These are phyloP conservation scores for Dactylonectria macrodidyma DNA, from an alignment of 2,329 filamentous ascomycete genomes.

Conservation along the genomic window DNA sequence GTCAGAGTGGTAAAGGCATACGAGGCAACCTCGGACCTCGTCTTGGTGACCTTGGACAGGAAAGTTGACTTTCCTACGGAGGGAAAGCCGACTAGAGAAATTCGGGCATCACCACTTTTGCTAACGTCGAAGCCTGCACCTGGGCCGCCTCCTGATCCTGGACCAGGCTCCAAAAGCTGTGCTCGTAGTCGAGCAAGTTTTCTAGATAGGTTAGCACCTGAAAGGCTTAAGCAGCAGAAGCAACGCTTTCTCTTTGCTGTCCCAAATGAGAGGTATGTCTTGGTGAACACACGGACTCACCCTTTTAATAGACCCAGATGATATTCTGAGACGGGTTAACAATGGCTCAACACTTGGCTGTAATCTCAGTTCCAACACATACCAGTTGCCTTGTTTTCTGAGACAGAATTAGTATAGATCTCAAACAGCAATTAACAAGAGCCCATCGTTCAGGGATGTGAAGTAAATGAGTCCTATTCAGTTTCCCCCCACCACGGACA, in stretches of 20 bases:
- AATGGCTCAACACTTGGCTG: conserved; percentile 7
- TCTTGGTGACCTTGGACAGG: conserved; percentile 98
- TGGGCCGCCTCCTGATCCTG: conserved; percentile 82
- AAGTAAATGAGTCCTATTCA: conserved; percentile 1
- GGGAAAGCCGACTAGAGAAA: conserved; percentile 97
- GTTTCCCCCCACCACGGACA: not conserved
- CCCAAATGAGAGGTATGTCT: not conserved
- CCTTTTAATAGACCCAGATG: conserved; percentile 98
- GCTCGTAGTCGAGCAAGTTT: conserved; percentile 96
- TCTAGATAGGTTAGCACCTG: conserved; percentile 62
- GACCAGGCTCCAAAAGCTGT: conserved; percentile 91
- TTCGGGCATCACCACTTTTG: conserved; percentile 96
- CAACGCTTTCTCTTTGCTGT: not conserved
- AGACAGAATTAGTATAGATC: conserved; percentile 49
- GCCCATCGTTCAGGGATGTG: not conserved
- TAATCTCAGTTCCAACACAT: conserved; percentile 55
- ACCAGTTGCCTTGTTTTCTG: conserved; percentile 99
- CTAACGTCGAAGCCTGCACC: conserved; percentile 94
- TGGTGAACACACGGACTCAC: conserved; percentile 64
- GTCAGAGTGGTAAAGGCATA: conserved; percentile 98
- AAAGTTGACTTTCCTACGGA: conserved; percentile 99
- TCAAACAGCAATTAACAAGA: not conserved
- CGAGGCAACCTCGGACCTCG: conserved; percentile 93
- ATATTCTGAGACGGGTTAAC: conserved; percentile 77
- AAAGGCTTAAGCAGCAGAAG: not conserved